phyloP scores from a whole-genome alignment of 192 early-diverging fungal species.

The Geranomyces variabilis region DNA sequence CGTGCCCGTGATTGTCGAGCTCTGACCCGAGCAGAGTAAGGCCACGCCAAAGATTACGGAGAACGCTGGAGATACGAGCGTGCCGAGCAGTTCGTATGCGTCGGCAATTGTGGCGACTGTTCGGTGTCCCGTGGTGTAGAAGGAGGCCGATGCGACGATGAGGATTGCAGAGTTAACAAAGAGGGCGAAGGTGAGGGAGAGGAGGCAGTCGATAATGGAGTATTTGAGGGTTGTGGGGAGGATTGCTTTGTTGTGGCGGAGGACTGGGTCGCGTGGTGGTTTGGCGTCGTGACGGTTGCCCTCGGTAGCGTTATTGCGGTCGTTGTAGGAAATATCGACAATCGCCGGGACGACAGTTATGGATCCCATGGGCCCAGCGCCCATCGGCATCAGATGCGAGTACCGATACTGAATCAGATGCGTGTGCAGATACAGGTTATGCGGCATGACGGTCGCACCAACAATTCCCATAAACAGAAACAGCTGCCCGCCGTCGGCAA shows the following conservation, averaged over 20 bases:
- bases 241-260: constrained; percentile 1
- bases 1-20: constrained; percentile 78
- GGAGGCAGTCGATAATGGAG: constrained; percentile 23
- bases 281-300: not conserved
- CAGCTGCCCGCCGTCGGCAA: constrained; percentile 59
- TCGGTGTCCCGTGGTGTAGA: constrained; percentile 55
- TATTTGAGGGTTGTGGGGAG: constrained; percentile 15
- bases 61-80: constrained; percentile 62
- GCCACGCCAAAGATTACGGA: constrained; percentile 75
- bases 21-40: constrained; percentile 74
- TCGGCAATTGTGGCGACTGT: constrained; percentile 60
- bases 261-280: not conserved
- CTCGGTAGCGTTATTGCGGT: not conserved
- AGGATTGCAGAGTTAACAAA: constrained; percentile 79
- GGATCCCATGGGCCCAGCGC: not conserved
- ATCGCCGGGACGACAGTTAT: constrained; percentile 34
- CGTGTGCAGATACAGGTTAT: constrained; percentile 81
- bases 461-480: constrained; percentile 77
- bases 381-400: constrained; percentile 24
- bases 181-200: constrained; percentile 63
- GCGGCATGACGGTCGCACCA: constrained; percentile 88
- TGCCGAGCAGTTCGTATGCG: constrained; percentile 62
- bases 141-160: constrained; percentile 74
- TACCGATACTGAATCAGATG: constrained; percentile 66
- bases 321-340: no score